phyloP scores from a whole-genome alignment of 2,329 filamentous ascomycete species.

The Apiospora malaysiana region DNA sequence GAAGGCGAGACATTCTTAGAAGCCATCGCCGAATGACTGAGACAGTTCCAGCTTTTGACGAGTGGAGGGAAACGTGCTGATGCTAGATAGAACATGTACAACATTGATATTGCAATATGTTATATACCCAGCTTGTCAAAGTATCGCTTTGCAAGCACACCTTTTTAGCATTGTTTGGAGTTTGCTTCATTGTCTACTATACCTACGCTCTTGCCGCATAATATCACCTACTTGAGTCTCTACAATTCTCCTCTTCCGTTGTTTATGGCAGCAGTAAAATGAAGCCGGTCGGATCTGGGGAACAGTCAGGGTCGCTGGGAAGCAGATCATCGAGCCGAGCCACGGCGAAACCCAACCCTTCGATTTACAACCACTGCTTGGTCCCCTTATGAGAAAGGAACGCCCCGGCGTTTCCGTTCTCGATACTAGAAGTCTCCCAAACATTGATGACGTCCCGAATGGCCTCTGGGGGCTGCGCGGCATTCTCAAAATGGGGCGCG shows the following conservation, averaged over 20 bases:
- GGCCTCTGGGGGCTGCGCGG: constrained; percentile 31
- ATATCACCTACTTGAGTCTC: not conserved
- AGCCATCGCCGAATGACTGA: not conserved
- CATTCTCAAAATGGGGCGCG: constrained; percentile 34
- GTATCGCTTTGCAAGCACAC: not conserved
- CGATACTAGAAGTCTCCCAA: constrained; percentile 34
- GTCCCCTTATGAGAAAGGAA: constrained; percentile 61
- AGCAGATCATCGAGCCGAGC: not conserved
- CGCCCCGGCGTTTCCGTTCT: constrained; percentile 42
- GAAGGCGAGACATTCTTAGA: not conserved
- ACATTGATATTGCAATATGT: not conserved
- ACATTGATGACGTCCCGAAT: constrained; percentile 31
- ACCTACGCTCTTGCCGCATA: not conserved
- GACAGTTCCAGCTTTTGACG: not conserved
- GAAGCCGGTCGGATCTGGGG: not conserved
- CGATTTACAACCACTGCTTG: constrained; percentile 55
- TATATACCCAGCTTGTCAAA: not conserved
- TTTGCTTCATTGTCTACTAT: not conserved
- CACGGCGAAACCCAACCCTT: not conserved
- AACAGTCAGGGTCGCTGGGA: too few relatives aligned
- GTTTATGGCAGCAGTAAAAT: not conserved
- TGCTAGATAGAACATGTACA: not conserved
- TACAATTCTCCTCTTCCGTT: not conserved
- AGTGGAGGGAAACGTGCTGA: not conserved
- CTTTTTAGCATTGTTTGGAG: not conserved